Evolutionary conservation across 805 yeast genomes (phyloP).

Genomic region (Pichia scutulata): DNA sequence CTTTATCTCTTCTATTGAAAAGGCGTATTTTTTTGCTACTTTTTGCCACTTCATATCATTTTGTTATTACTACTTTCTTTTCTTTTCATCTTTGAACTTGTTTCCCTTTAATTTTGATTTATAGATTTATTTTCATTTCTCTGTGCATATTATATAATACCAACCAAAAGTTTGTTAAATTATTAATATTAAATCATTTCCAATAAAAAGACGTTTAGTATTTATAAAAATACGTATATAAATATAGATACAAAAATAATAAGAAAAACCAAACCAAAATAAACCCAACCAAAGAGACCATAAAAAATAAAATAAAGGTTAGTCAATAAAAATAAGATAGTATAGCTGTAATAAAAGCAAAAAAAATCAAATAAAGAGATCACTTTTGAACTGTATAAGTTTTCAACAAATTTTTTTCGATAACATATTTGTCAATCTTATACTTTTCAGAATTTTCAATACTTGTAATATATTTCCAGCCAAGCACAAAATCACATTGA

Average conservation of each 20-base stretch:
- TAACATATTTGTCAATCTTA: conserved; percentile 29
- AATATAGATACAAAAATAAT: neutral
- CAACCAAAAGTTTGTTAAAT: neutral
- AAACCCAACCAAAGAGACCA: neutral
- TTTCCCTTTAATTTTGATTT: neutral
- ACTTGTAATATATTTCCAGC: conserved; percentile 30
- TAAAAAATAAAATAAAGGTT: neutral
- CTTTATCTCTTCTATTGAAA: neutral
- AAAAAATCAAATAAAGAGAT: neutral
- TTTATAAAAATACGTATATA: neutral
- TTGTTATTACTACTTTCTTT: neutral
- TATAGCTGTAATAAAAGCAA: neutral
- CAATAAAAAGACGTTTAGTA: neutral
- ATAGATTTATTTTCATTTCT: neutral
- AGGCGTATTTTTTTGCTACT: neutral
- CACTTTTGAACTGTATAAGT: neutral
- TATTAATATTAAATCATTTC: neutral
- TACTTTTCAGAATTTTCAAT: conserved; percentile 25
- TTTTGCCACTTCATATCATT: neutral
- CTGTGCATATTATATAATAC: neutral
- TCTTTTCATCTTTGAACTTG: neutral
- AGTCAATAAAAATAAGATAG: neutral
- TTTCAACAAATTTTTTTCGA: conserved; percentile 20
- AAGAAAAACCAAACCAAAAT: neutral
- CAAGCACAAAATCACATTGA: conserved; percentile 25